phyloP scores from a whole-genome alignment of 495 filamentous ascomycete genomes.

The Penicillium desertorum region DNA sequence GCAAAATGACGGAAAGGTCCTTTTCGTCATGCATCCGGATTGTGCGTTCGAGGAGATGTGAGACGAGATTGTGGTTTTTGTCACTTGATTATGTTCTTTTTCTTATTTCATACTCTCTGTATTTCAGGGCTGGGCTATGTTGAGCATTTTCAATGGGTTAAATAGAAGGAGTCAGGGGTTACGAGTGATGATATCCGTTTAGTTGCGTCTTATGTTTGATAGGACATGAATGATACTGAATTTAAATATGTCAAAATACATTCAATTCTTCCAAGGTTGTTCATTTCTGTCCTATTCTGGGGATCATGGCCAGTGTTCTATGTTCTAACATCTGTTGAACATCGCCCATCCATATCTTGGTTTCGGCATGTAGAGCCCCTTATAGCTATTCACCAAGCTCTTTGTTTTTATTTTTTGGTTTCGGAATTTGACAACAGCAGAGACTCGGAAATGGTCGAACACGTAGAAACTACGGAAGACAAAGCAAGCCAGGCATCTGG shows the following conservation, averaged over 20 bases:
- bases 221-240: slow-evolving; percentile 20
- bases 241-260: background rate
- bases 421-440: too few relatives aligned
- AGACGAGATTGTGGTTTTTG: slow-evolving; percentile 5
- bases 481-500: too few relatives aligned
- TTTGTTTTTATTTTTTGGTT: too few relatives aligned
- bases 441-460: too few relatives aligned
- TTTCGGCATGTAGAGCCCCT: too few relatives aligned
- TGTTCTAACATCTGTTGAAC: too few relatives aligned
- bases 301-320: too few relatives aligned
- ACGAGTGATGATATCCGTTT: slow-evolving; percentile 39
- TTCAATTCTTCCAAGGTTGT: too few relatives aligned
- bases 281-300: too few relatives aligned
- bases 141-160: slow-evolving; percentile 32
- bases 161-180: slow-evolving; percentile 31
- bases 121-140: slow-evolving; percentile 18
- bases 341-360: too few relatives aligned
- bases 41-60: slow-evolving; percentile 74
- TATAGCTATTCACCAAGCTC: too few relatives aligned
- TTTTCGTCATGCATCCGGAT: slow-evolving; percentile 95
- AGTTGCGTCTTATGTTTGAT: slow-evolving; percentile 17
- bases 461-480: too few relatives aligned
- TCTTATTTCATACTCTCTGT: slow-evolving; percentile 16
- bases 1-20: slow-evolving; percentile 52
- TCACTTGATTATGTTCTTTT: slow-evolving; percentile 8